Conservation (phyloP, 179 eudicot genomes). For the Carnegiea gigantea region DNA sequence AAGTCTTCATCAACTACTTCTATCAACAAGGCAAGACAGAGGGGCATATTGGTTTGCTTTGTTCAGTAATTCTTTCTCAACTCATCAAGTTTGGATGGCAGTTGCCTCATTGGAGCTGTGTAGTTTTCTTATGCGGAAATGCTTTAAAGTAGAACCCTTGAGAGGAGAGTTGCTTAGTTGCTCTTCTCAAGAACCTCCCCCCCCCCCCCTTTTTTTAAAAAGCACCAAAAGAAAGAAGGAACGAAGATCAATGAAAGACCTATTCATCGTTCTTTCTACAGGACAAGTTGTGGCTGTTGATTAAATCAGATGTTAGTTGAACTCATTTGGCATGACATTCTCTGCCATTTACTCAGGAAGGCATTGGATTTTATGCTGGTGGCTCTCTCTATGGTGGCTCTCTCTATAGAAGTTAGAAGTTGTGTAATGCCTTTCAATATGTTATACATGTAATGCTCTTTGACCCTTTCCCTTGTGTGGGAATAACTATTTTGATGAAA, state of each 20-base stretch:
- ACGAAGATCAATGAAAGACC: neutral
- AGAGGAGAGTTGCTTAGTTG: neutral
- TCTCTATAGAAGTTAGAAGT: neutral
- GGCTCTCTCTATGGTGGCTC: neutral
- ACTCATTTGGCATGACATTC: neutral
- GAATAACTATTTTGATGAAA: neutral
- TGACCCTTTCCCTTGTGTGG: neutral
- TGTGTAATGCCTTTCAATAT: neutral
- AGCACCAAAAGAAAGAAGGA: neutral
- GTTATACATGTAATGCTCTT: slow-evolving; percentile 4
- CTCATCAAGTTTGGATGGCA: neutral
- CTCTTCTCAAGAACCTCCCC: too few relatives aligned
- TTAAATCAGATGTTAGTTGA: neutral
- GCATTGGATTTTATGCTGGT: neutral
- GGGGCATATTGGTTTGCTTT: neutral
- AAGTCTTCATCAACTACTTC: neutral
- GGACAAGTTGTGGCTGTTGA: neutral
- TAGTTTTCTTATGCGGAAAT: neutral
- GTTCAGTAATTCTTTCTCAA: neutral
- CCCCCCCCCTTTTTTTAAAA: neutral
- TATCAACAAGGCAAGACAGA: neutral
- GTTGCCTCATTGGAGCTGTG: neutral
- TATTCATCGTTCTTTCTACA: neutral
- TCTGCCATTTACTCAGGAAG: neutral
- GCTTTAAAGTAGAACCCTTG: neutral